Conservation (phyloP, 2,329 filamentous ascomycete genomes). For the Arthrobotrys megalospora region DNA sequence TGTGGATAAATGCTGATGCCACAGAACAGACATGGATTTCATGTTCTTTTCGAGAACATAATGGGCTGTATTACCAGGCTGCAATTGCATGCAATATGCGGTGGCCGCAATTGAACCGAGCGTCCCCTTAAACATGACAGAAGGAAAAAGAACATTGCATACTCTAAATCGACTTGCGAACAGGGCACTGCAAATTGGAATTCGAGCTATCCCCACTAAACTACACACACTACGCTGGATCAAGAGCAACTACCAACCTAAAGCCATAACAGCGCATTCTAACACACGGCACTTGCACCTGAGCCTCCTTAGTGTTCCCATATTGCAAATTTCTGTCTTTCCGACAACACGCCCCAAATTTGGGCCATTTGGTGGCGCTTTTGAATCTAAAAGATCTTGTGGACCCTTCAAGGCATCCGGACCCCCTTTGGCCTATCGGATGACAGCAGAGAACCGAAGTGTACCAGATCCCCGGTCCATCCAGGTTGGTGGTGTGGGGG, state of each 20-base stretch:
- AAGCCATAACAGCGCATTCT: neutral
- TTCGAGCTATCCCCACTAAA: constrained; percentile 12
- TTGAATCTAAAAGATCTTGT: constrained; percentile 39
- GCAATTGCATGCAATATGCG: neutral
- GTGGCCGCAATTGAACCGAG: constrained; percentile 38
- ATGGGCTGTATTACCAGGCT: constrained; percentile 20
- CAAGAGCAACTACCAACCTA: neutral
- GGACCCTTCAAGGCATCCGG: constrained; percentile 27
- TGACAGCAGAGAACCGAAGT: constrained; percentile 49
- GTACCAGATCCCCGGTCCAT: constrained; percentile 59
- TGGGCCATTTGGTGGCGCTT: constrained; percentile 52
- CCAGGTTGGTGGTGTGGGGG: constrained; percentile 45
- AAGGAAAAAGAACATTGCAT: constrained; percentile 21
- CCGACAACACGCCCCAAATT: constrained; percentile 49
- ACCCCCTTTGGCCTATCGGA: constrained; percentile 56
- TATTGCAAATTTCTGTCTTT: constrained; percentile 42
- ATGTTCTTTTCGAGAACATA: constrained; percentile 31
- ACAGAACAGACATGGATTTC: constrained; percentile 41
- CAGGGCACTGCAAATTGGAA: constrained; percentile 3
- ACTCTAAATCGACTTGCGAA: constrained; percentile 11
- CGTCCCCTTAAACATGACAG: constrained; percentile 1
- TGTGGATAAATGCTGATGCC: constrained; percentile 57
- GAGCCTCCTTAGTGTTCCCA: constrained; percentile 5
- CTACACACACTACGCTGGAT: neutral
- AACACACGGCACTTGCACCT: constrained; percentile 13